Evolutionary conservation across 306 rosid species (phyloP).

Genomic region (Rosa lucieae): DNA sequence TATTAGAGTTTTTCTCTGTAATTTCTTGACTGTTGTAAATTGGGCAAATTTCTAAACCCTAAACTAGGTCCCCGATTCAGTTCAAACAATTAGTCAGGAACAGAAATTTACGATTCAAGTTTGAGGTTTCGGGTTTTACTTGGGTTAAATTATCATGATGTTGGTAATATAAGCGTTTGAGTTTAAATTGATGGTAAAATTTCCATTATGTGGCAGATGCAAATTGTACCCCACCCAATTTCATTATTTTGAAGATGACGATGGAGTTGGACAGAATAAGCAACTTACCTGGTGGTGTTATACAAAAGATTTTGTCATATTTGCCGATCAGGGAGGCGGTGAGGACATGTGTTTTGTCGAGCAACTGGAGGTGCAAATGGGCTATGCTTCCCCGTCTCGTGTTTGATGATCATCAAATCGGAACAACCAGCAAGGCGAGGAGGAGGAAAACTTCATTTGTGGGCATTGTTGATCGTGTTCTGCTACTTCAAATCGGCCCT

Average conservation of each 20-base stretch:
- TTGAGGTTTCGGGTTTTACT: neutral
- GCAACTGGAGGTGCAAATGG: conserved; percentile 74
- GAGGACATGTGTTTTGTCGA: conserved; percentile 57
- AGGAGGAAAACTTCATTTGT: conserved; percentile 25
- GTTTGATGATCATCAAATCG: conserved; percentile 44
- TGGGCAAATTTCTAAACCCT: neutral
- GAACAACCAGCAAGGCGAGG: conserved; percentile 1
- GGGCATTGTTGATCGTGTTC: conserved; percentile 55
- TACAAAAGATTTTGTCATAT: conserved; percentile 47
- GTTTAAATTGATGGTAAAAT: neutral
- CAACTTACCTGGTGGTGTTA: conserved; percentile 48
- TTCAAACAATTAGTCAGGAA: neutral
- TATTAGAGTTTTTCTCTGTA: neutral
- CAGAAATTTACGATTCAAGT: neutral
- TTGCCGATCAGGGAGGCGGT: conserved; percentile 57
- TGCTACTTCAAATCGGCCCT: conserved; percentile 56
- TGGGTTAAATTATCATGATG: neutral
- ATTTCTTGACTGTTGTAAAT: neutral
- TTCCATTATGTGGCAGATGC: neutral
- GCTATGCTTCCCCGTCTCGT: conserved; percentile 49
- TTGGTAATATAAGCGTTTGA: neutral
- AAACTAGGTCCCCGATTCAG: neutral
- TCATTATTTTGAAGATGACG: neutral
- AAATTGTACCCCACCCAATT: neutral
- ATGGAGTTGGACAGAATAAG: conserved; percentile 44